Base-by-base conservation (phyloP, 805 yeast genomes). In the Candida nitratophila region DNA sequence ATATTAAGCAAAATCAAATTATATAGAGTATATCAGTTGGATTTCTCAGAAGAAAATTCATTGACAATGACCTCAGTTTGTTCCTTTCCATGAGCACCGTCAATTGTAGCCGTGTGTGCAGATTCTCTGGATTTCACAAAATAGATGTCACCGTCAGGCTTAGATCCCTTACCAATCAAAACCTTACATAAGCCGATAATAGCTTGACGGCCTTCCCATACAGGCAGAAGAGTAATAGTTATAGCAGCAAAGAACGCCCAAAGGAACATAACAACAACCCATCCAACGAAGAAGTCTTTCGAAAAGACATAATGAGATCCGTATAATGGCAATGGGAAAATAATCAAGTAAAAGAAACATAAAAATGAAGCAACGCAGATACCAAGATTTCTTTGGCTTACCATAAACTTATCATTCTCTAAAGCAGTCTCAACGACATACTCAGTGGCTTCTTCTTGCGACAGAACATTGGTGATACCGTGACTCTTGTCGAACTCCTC, bases 181-280 rank as follows among this genome's bases (percentile, higher is more conserved):
- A 51, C 46, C 36, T 41, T 43, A 31, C 39, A 40, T 19, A 57
- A 42, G 37, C 46, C 48, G 31, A 40, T 12, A 2, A 53, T 37
- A 27, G 48, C 53, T 9, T 50, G 55, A 35, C 66, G 53, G 26
- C 77, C 74, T 53, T 75, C 77, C 54, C 60, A 64, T 21, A 74
- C 43, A 16, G 81, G 81, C 22, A 66, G 71, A 14, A 74, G 44
- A 1, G 73, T 61, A 41, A 73, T 76, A 42, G 68, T 57, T 37
- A 61, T 61, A 10, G 49, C 48, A 0, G 74, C 63, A 36, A 58
- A 50, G 48, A 67, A 70, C 11, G 64, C 59, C 73, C 73, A 69
- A 12, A 69, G 46, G 36, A 70, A 51, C 9, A 64, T 55, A 30
- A 70, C 68, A 15, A 64, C 62, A 26, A 64, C 60, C 50, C 61